Base-by-base conservation (phyloP, 805 yeast genomes). In the Cyberlindnera americana region DNA sequence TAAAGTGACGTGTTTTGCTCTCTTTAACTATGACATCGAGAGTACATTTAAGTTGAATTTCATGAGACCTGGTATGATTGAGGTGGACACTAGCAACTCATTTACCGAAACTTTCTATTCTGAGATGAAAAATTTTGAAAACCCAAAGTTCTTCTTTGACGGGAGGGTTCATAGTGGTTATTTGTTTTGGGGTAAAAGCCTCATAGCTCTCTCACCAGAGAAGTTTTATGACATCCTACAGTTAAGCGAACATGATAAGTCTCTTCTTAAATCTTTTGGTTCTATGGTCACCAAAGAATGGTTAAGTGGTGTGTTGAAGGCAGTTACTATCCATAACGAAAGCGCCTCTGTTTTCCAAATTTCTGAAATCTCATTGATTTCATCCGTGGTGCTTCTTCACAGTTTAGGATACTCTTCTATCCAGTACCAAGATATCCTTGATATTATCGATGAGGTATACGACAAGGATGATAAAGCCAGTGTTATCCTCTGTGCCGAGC, bases 401-500 rank as follows among this genome's bases (percentile, higher is more conserved):
- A 62, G 75, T 5, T 66, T 69, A 36, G 76, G 64, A 13, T 63
- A 67, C 9, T 60, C 73, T 4, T 48, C 62, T 3, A 48, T 84
- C 14, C 48, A 65, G 0, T 68, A 77, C 38, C 65, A 64, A 1
- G 86, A 85, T 6, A 51, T 85, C 8, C 54, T 83, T 18, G 70
- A 65, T 0, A 48, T 80, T 2, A 62, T 83, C 15, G 62, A 64
- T 6, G 68, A 65, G 5, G 56, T 72, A 7, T 86, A 82, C 53
- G 74, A 75, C 12, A 67, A 71, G 21, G 81, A 78, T 41, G 95
- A 88, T 42, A 83, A 82, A 50, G 76, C 87, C 13, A 66, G 83
- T 2, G 95, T 90, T 56, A 78, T 93, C 21, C 79, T 83, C 10
- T 68, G 74, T 2, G 77, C 87, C 40, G 97, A 90, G 57, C 57